Conservation (phyloP, 306 rosid species). For the Sicyos edulis region DNA sequence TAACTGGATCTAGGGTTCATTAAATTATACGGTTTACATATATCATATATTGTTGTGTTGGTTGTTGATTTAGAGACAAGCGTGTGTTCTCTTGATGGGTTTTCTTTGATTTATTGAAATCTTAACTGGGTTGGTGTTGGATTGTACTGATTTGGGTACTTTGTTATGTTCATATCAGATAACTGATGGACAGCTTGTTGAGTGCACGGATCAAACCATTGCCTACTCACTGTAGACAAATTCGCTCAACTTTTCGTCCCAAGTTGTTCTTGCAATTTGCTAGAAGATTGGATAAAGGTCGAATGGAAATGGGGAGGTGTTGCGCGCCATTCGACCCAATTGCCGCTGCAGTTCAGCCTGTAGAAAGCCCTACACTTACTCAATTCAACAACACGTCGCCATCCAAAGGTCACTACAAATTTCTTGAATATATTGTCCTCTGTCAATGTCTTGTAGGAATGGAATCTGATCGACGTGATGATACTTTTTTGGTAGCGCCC, state of each 20-base stretch:
- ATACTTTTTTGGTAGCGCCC: background rate
- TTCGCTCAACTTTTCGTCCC: conserved; percentile 23
- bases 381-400: conserved; percentile 44
- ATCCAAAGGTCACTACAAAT: conserved; percentile 39
- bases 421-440: background rate
- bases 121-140: background rate
- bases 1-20: background rate
- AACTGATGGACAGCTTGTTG: conserved; percentile 45
- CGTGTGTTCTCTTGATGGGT: background rate
- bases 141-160: conserved; percentile 2
- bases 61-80: background rate
- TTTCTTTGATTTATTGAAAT: background rate
- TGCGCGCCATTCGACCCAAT: conserved; percentile 24
- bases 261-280: conserved; percentile 24
- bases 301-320: conserved; percentile 23
- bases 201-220: conserved; percentile 31
- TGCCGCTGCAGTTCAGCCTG: conserved; percentile 35
- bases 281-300: conserved; percentile 19
- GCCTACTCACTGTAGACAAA: conserved; percentile 23
- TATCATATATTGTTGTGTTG: background rate
- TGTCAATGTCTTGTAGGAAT: background rate
- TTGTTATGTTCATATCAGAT: conserved; percentile 18
- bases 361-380: conserved; percentile 29
- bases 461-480: background rate
- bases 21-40: background rate